Conservation (phyloP, 2,329 filamentous ascomycete genomes). For the Chaetomium olivaceum region DNA sequence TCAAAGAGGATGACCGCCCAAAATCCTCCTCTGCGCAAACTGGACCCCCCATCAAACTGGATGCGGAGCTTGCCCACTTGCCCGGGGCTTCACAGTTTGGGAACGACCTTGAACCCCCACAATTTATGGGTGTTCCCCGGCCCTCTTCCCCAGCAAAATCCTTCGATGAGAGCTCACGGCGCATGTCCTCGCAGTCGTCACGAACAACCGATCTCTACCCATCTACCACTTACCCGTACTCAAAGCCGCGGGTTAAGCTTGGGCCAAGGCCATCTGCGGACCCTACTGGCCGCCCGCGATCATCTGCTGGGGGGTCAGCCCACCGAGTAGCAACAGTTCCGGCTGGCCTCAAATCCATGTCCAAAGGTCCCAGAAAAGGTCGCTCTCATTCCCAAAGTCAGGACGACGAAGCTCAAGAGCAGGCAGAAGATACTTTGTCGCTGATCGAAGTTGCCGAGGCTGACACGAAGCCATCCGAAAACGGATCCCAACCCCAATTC, state of each 20-base stretch:
- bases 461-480: conserved; percentile 35
- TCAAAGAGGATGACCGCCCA: conserved; percentile 47
- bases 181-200: conserved; percentile 54
- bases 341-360: conserved; percentile 72
- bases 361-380: conserved; percentile 57
- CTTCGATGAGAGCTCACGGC: conserved; percentile 44
- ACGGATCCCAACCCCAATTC: conserved; percentile 39
- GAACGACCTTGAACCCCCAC: conserved; percentile 51
- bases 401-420: conserved; percentile 39
- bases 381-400: conserved; percentile 42
- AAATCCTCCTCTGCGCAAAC: conserved; percentile 34
- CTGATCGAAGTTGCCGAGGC: conserved; percentile 41
- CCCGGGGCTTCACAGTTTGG: conserved; percentile 54
- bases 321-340: conserved; percentile 76
- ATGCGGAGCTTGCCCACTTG: conserved; percentile 53
- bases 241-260: conserved; percentile 83
- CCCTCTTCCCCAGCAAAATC: conserved; percentile 50
- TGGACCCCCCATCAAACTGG: conserved; percentile 49
- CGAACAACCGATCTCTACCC: conserved; percentile 53
- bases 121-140: conserved; percentile 50
- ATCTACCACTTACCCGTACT: conserved; percentile 51
- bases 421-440: conserved; percentile 42
- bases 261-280: conserved; percentile 80
- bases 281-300: conserved; percentile 60
- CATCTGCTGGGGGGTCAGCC: conserved; percentile 57